Conservation (phyloP, 108 stramenopile species). For the Chaetoceros muelleri region DNA sequence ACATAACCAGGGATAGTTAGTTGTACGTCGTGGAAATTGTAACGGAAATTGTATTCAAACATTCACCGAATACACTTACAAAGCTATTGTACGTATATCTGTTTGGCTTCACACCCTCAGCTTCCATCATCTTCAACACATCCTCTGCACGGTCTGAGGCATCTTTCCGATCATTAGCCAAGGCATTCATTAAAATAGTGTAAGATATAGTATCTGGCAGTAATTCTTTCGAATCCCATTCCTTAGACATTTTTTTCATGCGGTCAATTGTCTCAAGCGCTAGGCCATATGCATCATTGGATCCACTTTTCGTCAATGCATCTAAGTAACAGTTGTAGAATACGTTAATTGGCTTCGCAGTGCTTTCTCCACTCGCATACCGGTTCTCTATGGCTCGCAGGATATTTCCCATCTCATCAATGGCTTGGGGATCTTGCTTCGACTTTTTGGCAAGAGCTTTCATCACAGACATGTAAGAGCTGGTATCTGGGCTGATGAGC, state of each 20-base stretch:
- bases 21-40: too few relatives aligned
- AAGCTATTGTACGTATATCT: background rate
- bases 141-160: background rate
- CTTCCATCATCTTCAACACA: background rate
- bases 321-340: background rate
- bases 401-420: background rate
- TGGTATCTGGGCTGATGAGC: background rate
- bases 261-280: background rate
- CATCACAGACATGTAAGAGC: background rate
- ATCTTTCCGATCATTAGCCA: background rate
- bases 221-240: background rate
- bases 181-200: background rate
- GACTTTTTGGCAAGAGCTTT: background rate
- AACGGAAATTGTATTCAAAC: too few relatives aligned
- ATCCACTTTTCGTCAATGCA: background rate
- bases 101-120: background rate
- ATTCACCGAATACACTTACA: background rate
- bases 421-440: background rate
- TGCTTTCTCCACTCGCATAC: slow-evolving; percentile 11
- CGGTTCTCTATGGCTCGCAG: slow-evolving; percentile 16
- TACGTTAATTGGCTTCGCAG: slow-evolving; percentile 21
- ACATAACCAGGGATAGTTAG: too few relatives aligned
- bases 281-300: background rate
- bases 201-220: background rate
- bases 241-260: background rate